These are phyloP conservation scores for Lactarius indigo DNA, from an alignment of 768 basidiomycete species.

Conservation along the genomic window DNA sequence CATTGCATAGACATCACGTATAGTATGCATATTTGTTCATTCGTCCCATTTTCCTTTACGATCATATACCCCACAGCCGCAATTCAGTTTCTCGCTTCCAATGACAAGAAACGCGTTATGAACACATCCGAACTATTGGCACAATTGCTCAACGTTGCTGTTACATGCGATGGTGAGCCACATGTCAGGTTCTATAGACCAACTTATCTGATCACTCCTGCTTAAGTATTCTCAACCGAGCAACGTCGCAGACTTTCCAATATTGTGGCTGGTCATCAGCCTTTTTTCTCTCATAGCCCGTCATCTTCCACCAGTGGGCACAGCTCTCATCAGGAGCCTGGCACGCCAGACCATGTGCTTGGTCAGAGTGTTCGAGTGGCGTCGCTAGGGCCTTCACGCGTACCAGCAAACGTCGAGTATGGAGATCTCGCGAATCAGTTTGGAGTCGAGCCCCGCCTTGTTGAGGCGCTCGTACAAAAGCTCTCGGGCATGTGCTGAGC, in stretches of 20 bases:
- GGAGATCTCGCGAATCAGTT: conserved; percentile 24
- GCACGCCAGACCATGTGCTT: conserved; percentile 21
- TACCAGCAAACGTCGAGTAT: conserved; percentile 16
- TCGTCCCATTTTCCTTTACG: conserved; percentile 4
- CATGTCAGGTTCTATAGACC: not conserved
- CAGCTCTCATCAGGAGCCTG: conserved; percentile 20
- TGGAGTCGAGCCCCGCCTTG: conserved; percentile 23
- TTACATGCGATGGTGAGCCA: conserved; percentile 21
- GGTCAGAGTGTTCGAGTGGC: conserved; percentile 64
- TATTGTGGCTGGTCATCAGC: conserved; percentile 12
- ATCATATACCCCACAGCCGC: conserved; percentile 18
- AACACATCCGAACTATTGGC: conserved; percentile 19
- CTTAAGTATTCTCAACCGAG: conserved; percentile 23
- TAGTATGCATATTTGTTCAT: conserved; percentile 7
- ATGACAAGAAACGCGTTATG: conserved; percentile 16
- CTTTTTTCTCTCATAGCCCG: conserved; percentile 22
- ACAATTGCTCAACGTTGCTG: conserved; percentile 19
- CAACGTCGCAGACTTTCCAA: conserved; percentile 19
- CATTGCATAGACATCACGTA: conserved; percentile 19
- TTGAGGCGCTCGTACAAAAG: conserved; percentile 25
- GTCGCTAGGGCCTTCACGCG: conserved; percentile 49
- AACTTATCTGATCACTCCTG: not conserved
- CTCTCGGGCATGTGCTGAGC: conserved; percentile 24
- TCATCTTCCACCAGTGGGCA: conserved; percentile 22
- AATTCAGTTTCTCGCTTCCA: conserved; percentile 20